phyloP scores from a whole-genome alignment of 2,329 filamentous ascomycete species.

The Venturia oleaginea region DNA sequence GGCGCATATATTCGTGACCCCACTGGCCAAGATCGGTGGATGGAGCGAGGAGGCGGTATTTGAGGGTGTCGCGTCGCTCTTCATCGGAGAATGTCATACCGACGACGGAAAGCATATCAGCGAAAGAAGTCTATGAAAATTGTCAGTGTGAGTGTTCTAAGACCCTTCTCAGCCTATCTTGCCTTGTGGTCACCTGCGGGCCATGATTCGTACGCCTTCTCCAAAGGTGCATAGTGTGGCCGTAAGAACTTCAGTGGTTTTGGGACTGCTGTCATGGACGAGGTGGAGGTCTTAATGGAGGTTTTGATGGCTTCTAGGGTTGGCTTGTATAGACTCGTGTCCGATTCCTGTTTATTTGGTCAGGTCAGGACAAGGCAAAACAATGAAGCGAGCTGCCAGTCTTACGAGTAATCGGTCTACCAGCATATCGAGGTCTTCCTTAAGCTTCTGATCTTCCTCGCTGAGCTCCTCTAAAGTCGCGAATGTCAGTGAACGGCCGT shows the following conservation, averaged over 20 bases:
- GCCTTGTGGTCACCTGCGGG: slow-evolving; percentile 75
- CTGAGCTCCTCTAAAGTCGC: slow-evolving; percentile 72
- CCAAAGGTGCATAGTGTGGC: slow-evolving; percentile 88
- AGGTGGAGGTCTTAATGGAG: slow-evolving; percentile 98
- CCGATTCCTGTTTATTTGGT: slow-evolving; percentile 57
- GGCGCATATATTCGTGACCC: slow-evolving; percentile 97
- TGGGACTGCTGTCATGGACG: slow-evolving; percentile 97
- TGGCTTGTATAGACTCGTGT: slow-evolving; percentile 80
- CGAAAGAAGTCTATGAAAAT: slow-evolving; percentile 55
- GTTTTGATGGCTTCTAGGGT: slow-evolving; percentile 94
- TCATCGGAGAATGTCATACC: slow-evolving; percentile 99
- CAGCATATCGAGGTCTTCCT: slow-evolving; percentile 95
- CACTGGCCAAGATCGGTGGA: slow-evolving; percentile 90
- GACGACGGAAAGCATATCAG: slow-evolving; percentile 92
- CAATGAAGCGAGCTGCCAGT: slow-evolving; percentile 10
- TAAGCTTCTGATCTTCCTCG: slow-evolving; percentile 97
- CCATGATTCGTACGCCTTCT: slow-evolving; percentile 86
- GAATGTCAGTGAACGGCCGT: slow-evolving; percentile 25
- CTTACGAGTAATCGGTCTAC: slow-evolving; percentile 83
- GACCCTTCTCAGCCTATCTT: slow-evolving; percentile 20
- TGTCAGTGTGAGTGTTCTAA: background rate
- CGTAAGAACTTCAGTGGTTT: slow-evolving; percentile 97
- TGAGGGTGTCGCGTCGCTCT: slow-evolving; percentile 89
- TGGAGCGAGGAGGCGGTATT: slow-evolving; percentile 83
- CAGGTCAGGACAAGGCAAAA: slow-evolving; percentile 16